phyloP scores from a whole-genome alignment of 257 asterid species.

The Nicotiana otophora region DNA sequence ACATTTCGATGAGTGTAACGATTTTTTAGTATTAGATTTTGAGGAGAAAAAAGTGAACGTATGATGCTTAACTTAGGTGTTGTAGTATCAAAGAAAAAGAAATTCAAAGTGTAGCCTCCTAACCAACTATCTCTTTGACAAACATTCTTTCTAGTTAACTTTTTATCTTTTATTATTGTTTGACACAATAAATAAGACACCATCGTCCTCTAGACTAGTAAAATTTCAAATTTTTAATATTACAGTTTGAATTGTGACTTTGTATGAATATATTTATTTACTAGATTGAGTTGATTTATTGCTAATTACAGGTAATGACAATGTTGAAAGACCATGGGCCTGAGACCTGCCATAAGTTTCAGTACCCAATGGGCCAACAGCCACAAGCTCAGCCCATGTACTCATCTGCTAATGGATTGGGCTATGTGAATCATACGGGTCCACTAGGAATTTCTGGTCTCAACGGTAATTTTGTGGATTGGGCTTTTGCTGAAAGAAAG shows the following conservation, averaged over 20 bases:
- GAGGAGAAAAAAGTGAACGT: too few relatives aligned
- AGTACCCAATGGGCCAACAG: constrained; percentile 7
- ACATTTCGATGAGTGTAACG: too few relatives aligned
- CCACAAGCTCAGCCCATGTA: constrained; percentile 13
- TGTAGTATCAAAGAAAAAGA: too few relatives aligned
- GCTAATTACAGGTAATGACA: not conserved
- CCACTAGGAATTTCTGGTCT: constrained; percentile 35
- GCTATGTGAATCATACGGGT: constrained; percentile 17
- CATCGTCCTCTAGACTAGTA: too few relatives aligned
- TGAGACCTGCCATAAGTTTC: not conserved
- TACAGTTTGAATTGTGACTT: not conserved
- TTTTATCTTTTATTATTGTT: too few relatives aligned
- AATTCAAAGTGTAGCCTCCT: too few relatives aligned
- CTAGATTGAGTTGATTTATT: not conserved
- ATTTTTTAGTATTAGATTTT: too few relatives aligned
- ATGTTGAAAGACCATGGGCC: not conserved
- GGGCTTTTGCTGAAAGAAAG: constrained; percentile 22
- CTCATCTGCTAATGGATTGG: constrained; percentile 21
- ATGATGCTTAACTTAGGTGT: too few relatives aligned
- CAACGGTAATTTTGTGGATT: constrained; percentile 17
- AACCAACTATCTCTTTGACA: too few relatives aligned
- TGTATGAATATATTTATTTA: not conserved
- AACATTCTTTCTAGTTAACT: too few relatives aligned
- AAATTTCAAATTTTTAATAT: too few relatives aligned
- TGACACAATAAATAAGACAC: too few relatives aligned